Evolutionary conservation across 768 basidiomycete species (phyloP).

Genomic region (Phlebiopsis gigantea): DNA sequence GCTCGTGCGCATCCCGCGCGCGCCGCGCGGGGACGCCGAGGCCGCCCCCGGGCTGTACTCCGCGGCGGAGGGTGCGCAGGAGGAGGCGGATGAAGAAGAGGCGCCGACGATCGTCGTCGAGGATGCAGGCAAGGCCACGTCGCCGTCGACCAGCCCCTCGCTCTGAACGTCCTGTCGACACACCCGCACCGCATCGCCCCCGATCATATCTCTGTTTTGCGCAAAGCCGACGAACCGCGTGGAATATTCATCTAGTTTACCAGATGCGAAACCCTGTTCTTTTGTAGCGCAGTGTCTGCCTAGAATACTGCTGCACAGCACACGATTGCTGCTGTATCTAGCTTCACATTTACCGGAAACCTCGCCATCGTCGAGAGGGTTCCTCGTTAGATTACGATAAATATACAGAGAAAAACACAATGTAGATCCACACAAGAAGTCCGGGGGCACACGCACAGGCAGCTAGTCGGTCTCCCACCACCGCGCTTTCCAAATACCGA

Average conservation of each 20-base stretch:
- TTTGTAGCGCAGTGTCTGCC: neutral
- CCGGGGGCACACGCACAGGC: neutral
- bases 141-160: neutral
- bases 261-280: neutral
- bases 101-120: conserved; percentile 12
- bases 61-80: neutral
- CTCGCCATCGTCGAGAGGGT: neutral
- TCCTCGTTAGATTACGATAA: neutral
- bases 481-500: conserved; percentile 53
- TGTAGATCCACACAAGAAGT: neutral
- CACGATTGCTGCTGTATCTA: too few species aligned
- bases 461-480: conserved; percentile 35
- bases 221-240: too few species aligned
- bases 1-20: conserved; percentile 39
- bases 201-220: too few species aligned
- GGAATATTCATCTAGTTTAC: too few species aligned
- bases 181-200: too few species aligned
- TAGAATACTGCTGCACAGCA: neutral
- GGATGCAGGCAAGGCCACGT: neutral
- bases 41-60: conserved; percentile 12
- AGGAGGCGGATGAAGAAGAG: neutral
- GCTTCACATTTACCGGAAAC: neutral
- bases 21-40: conserved; percentile 6
- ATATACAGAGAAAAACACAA: neutral
- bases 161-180: neutral